phyloP scores from a whole-genome alignment of 169 alveolate genomes.

The Besnoitia besnoiti region DNA sequence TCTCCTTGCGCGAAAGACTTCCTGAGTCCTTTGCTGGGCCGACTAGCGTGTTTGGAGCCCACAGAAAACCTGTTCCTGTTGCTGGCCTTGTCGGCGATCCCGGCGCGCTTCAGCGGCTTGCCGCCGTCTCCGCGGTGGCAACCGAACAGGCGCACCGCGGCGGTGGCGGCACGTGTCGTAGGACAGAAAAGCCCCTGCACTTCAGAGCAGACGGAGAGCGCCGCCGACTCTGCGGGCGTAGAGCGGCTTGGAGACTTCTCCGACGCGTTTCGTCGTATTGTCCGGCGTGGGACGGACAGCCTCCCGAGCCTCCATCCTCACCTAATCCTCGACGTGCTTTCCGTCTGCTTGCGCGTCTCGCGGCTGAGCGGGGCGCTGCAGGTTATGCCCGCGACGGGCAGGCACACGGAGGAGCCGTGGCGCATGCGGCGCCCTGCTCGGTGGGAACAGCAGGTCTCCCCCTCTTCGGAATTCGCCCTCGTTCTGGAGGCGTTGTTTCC shows the following conservation, averaged over 20 bases:
- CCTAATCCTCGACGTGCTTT: constrained; percentile 5
- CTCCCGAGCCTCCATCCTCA: constrained; percentile 1
- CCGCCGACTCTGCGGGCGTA: background rate
- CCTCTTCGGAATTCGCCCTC: background rate
- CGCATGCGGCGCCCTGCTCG: background rate
- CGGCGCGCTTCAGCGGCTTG: background rate
- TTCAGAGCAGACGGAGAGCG: background rate
- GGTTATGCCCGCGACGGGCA: background rate
- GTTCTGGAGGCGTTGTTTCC: background rate
- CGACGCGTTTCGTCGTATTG: background rate
- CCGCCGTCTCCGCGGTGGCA: background rate
- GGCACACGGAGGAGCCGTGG: background rate
- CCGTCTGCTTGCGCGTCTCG: background rate
- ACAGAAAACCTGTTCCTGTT: background rate
- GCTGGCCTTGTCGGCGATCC: background rate
- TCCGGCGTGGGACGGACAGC: background rate
- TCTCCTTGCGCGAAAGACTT: background rate
- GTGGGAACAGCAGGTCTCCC: background rate
- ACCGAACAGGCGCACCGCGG: no score
- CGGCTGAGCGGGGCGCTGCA: background rate
- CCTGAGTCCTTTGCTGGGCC: constrained; percentile 1
- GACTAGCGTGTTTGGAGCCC: background rate
- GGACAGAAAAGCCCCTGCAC: background rate
- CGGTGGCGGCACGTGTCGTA: no score
- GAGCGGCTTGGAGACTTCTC: background rate